These are phyloP conservation scores for Mycena metata DNA, from an alignment of 768 basidiomycete genomes.

Conservation along the genomic window DNA sequence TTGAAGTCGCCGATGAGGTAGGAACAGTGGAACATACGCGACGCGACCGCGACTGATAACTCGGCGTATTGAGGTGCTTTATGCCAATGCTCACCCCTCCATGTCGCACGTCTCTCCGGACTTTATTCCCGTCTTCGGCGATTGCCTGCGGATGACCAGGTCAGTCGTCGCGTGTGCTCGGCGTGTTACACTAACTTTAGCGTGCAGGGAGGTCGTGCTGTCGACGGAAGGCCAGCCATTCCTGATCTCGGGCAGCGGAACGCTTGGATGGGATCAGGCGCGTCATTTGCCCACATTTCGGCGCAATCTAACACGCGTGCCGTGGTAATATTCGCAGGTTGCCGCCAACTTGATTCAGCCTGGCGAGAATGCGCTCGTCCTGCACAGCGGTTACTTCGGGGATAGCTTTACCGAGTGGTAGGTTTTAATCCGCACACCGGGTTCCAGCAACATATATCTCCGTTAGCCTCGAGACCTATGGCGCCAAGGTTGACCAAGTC, in stretches of 20 bases:
- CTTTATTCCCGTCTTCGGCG: slow-evolving; percentile 90
- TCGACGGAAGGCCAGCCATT: slow-evolving; percentile 89
- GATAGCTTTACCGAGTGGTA: slow-evolving; percentile 92
- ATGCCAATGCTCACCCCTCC: slow-evolving; percentile 92
- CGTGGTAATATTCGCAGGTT: slow-evolving; percentile 61
- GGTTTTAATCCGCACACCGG: slow-evolving; percentile 39
- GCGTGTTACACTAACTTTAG: slow-evolving; percentile 3
- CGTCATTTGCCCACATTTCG: slow-evolving; percentile 39
- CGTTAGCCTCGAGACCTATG: slow-evolving; percentile 84
- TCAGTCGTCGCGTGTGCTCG: slow-evolving; percentile 43
- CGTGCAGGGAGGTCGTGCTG: slow-evolving; percentile 76
- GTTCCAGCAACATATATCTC: not conserved
- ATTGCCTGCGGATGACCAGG: slow-evolving; percentile 90
- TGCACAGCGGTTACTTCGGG: slow-evolving; percentile 95
- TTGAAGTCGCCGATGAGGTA: slow-evolving; percentile 68
- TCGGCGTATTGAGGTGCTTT: slow-evolving; percentile 71
- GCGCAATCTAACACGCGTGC: slow-evolving; percentile 15
- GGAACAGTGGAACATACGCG: slow-evolving; percentile 22
- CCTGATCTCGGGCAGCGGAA: slow-evolving; percentile 94
- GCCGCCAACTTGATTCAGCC: slow-evolving; percentile 91
- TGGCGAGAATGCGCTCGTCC: slow-evolving; percentile 83
- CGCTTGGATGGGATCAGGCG: slow-evolving; percentile 96
- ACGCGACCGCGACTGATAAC: slow-evolving; percentile 14
- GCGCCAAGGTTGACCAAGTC: slow-evolving; percentile 88
- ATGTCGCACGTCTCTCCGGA: slow-evolving; percentile 92